Base-by-base conservation (phyloP, 2,329 filamentous ascomycete species). In the Xylaria sp. region DNA sequence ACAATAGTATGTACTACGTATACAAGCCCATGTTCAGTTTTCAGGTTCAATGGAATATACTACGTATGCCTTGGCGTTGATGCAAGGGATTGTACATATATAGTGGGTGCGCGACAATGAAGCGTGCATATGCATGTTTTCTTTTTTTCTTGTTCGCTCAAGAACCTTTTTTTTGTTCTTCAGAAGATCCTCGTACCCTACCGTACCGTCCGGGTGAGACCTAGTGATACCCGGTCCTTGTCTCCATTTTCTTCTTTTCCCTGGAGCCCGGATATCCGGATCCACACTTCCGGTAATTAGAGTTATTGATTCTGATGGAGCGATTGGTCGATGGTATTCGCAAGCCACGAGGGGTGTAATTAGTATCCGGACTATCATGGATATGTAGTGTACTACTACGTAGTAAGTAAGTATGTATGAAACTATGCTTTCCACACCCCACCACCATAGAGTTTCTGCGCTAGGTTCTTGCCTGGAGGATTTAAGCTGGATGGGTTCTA, bases 11-110 rank as follows among this genome's bases (percentile, higher is more conserved):
- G n/a, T n/a, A n/a, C n/a, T n/a, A n/a, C n/a, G n/a, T n/a, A n/a
- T n/a, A n/a, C 10, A 13, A 16, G 16, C 37, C 37, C 37, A 13
- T 40, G 13, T 40, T 40, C 37, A 21, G 12, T 60, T 32, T 54
- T 12, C 16, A 27, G 42, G 54, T 60, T 48, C 53, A 32, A 23
- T 47, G 23, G 25, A 42, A 35, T 27, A 47, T 27, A 48, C n/a
- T n/a, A n/a, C n/a, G n/a, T 50, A 66, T 44, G 50, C 40, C 61
- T 70, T 65, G 59, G 68, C 65, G 13, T 58, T 67, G 40, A 68
- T 68, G 68, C 65, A 68, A 65, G 68, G 68, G 68, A 70, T 70
- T 63, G 60, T 68, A 70, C 68, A 65, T 65, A 62, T 48, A n/a
- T 44, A 44, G 32, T 42, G 66, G 35, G 48, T 48, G 44, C 21